Evolutionary conservation across 345 rosid genomes (phyloP).

Genomic region (Trapa incisa): DNA sequence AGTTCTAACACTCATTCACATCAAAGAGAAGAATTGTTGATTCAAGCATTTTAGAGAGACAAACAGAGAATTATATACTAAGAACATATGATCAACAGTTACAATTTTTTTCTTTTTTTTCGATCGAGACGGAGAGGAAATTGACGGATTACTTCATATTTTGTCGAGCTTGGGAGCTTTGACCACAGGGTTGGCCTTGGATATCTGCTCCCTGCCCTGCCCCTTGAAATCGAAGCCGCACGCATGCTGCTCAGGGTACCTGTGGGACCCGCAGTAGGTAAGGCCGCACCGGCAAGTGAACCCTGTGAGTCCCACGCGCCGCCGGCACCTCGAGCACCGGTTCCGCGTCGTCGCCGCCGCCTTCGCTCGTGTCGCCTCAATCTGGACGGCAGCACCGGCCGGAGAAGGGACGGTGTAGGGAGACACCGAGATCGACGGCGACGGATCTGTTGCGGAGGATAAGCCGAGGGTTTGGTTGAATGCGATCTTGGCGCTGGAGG

Average conservation of each 20-base stretch:
- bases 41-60: neutral
- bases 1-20: neutral
- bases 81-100: neutral
- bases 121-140: neutral
- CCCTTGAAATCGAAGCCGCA: conserved; percentile 65
- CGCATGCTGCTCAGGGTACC: conserved; percentile 77
- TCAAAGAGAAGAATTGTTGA: too few relatives aligned
- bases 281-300: conserved; percentile 76
- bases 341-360: conserved; percentile 19
- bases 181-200: conserved; percentile 62
- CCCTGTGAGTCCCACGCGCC: conserved; percentile 75
- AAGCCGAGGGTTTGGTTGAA: conserved; percentile 32
- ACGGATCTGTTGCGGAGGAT: neutral
- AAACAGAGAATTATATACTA: neutral
- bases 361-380: conserved; percentile 1
- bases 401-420: conserved; percentile 8
- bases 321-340: conserved; percentile 57
- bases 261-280: conserved; percentile 56
- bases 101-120: neutral
- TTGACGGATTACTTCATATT: neutral
- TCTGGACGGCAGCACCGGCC: conserved; percentile 6
- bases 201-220: conserved; percentile 56
- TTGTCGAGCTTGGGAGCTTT: conserved; percentile 46
- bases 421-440: conserved; percentile 6
- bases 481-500: conserved; percentile 44